Conservation (phyloP, 2,329 filamentous ascomycete genomes). For the Coniella vitis region DNA sequence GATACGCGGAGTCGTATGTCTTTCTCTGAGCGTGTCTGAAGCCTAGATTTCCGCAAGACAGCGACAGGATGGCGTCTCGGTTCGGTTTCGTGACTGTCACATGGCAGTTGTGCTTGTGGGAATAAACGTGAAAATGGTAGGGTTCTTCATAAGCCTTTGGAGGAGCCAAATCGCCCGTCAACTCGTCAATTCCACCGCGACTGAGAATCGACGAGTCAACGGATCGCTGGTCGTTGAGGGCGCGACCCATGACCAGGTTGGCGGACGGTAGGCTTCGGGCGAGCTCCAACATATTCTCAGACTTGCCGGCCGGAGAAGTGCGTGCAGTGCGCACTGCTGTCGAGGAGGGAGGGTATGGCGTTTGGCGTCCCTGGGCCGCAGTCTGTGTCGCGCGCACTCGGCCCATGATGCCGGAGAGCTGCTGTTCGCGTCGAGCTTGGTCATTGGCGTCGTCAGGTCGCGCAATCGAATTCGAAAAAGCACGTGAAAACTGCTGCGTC, state of each 20-base stretch:
- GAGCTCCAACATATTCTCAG: conserved; percentile 1
- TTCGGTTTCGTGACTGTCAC: conserved; percentile 83
- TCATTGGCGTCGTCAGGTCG: conserved; percentile 5
- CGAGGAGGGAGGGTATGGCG: conserved; percentile 6
- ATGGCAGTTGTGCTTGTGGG: conserved; percentile 91
- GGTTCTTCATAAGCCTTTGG: conserved; percentile 46
- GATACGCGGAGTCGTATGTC: conserved; percentile 86
- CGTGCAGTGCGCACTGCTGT: background rate
- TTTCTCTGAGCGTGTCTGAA: conserved; percentile 77
- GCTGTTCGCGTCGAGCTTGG: background rate
- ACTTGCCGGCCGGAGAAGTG: background rate
- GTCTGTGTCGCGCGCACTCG: background rate
- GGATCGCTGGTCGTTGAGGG: conserved; percentile 9
- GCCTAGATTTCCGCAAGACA: conserved; percentile 84
- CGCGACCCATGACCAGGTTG: conserved; percentile 11
- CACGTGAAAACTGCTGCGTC: conserved; percentile 3
- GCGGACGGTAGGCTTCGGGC: conserved; percentile 2
- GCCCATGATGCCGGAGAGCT: background rate
- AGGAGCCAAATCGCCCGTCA: conserved; percentile 20
- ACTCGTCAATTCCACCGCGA: conserved; percentile 3
- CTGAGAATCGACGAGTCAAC: conserved; percentile 14
- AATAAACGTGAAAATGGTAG: conserved; percentile 81
- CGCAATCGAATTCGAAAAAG: conserved; percentile 14
- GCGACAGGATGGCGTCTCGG: conserved; percentile 68
- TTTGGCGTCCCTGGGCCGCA: background rate